These are phyloP conservation scores for Ophiostoma pallidulum DNA, from an alignment of 2,329 filamentous ascomycete genomes.

Conservation along the genomic window DNA sequence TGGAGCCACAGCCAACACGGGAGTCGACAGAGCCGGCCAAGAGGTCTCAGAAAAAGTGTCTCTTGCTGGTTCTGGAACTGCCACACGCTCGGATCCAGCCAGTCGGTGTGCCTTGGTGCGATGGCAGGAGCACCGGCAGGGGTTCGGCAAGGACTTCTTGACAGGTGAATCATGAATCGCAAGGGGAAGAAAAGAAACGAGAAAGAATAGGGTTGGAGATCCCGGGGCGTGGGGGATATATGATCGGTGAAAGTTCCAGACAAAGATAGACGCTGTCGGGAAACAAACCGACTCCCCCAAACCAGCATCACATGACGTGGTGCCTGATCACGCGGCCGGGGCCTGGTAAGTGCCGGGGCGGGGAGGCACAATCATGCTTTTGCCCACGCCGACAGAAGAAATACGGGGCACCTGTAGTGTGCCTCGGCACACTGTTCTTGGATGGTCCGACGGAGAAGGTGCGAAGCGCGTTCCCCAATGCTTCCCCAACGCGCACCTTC, in stretches of 20 bases:
- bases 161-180: not conserved
- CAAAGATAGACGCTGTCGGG: no score
- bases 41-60: conserved; percentile 3
- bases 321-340: no score
- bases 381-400: no score
- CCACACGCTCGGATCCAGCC: conserved; percentile 1
- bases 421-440: conserved; percentile 3
- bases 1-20: no score
- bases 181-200: not conserved
- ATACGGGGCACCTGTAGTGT: no score
- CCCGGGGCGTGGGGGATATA: no score
- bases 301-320: not conserved
- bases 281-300: not conserved
- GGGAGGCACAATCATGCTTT: conserved; percentile 5
- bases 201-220: not conserved
- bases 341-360: not conserved
- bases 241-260: no score
- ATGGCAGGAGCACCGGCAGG: no score
- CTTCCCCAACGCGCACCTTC: no score
- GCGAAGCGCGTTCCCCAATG: no score
- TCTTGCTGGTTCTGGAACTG: not conserved
- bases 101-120: not conserved
- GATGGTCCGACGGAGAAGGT: not conserved
- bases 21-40: not conserved
- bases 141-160: no score